phyloP scores from a whole-genome alignment of 2,329 filamentous ascomycete species.

The Aspergillus viridinutans region DNA sequence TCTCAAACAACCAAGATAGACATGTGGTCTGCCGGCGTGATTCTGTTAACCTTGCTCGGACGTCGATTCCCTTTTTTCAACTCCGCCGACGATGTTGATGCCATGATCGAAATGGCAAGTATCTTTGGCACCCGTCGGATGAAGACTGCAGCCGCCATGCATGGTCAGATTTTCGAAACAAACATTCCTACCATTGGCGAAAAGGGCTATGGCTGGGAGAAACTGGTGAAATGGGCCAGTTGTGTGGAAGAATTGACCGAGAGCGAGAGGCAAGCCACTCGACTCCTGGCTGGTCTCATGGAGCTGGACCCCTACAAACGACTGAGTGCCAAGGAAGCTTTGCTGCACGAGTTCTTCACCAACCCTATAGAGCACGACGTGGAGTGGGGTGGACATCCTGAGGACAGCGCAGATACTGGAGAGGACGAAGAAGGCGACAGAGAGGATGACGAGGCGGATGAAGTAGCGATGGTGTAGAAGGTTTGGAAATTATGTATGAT shows the following conservation, averaged over 20 bases:
- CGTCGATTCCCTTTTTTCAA: constrained; percentile 98
- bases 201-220: constrained; percentile 80
- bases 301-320: constrained; percentile 42
- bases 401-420: constrained; percentile 32
- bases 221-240: constrained; percentile 94
- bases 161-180: constrained; percentile 89
- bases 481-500: constrained; percentile 11
- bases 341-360: constrained; percentile 44
- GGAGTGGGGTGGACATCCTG: constrained; percentile 37
- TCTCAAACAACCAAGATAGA: constrained; percentile 92
- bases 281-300: constrained; percentile 40
- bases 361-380: constrained; percentile 38
- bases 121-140: constrained; percentile 86
- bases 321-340: constrained; percentile 40
- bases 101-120: constrained; percentile 93
- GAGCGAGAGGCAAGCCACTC: constrained; percentile 44
- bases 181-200: constrained; percentile 87
- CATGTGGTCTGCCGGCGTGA: constrained; percentile 96
- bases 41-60: constrained; percentile 88
- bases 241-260: constrained; percentile 60
- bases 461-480: constrained; percentile 35
- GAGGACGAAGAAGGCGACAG: constrained; percentile 30
- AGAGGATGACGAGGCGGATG: constrained; percentile 33
- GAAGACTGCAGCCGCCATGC: constrained; percentile 74
- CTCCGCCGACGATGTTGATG: constrained; percentile 95